Base-by-base conservation (phyloP, 73 alveolate species). In the Symbiodinium pilosum region DNA sequence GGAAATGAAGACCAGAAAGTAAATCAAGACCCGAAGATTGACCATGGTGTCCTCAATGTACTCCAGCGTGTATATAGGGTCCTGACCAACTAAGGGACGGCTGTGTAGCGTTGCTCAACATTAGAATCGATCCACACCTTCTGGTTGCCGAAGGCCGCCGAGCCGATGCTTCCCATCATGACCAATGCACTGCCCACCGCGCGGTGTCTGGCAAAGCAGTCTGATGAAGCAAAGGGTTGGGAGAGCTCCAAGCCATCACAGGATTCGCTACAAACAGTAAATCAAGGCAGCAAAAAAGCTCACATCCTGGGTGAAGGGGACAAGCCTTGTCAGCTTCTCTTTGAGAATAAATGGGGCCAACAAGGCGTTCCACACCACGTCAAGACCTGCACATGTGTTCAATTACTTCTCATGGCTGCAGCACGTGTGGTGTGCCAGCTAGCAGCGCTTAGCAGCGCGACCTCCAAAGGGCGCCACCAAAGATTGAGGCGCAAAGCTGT, bases 341-440 rank as follows among this genome's bases (percentile, higher is more conserved):
- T 91, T 69, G 96, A 91, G 96, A 91, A 91, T 91, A 75, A 91
- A 91, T n/a, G 96, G 96, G 43, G 96, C 96, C 96, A 91, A 69
- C 24, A 91, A 83, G 36, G 96, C 96, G 52, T 91, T 91, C 96
- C 96, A 91, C 11, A 91, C 96, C 87, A 91, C 96, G n/a, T 91
- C 96, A 1, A 91, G 73, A 32, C 96, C 96, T 91, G 28, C 41
- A 26, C 2, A 4, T 18, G 42, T 2, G 41, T 2, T 20, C 11
- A 83, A 24, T 56, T n/a, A n/a, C n/a, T 12, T 5, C 26, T 26
- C 3, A 73, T 11, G 8, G 18, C 39, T 4, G 44, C 40, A 12
- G 9, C 9, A n/a, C n/a, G n/a, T n/a, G n/a, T n/a, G n/a, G n/a
- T n/a, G n/a, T n/a, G n/a, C n/a, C n/a, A n/a, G n/a, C 0, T 24